Evolutionary conservation across 176 grass and related monocot genomes (phyloP).

Genomic region (barley (Hordeum vulgare)): DNA sequence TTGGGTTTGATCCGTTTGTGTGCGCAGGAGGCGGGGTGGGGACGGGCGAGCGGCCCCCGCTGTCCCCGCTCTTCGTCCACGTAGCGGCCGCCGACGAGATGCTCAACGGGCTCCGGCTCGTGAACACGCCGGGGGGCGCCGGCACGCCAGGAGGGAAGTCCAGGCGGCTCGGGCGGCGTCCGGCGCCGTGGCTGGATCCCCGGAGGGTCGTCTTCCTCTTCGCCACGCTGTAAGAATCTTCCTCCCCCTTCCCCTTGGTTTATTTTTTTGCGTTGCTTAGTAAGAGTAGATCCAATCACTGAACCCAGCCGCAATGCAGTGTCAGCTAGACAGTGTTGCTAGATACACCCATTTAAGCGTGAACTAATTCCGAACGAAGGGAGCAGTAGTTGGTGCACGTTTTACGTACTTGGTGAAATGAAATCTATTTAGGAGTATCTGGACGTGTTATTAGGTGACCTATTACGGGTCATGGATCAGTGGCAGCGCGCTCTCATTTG

Average conservation of each 20-base stretch:
- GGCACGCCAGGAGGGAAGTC: conserved; percentile 48
- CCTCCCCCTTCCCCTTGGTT: neutral
- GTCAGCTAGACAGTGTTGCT: neutral
- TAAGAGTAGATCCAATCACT: neutral
- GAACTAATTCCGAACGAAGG: too few species aligned
- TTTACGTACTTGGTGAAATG: neutral
- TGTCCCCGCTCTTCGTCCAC: conserved; percentile 42
- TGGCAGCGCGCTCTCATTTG: neutral
- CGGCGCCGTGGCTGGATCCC: conserved; percentile 74
- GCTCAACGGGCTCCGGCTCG: conserved; percentile 25
- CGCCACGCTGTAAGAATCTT: conserved; percentile 70
- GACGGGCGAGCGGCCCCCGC: conserved; percentile 21
- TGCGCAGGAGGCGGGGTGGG: conserved; percentile 13
- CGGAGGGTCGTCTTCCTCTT: conserved; percentile 77
- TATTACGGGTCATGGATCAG: neutral
- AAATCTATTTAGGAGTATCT: neutral
- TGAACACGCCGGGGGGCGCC: conserved; percentile 39
- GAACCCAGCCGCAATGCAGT: neutral
- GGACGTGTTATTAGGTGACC: neutral
- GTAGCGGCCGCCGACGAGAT: conserved; percentile 44
- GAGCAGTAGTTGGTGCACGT: too few species aligned
- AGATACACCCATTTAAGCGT: too few species aligned
- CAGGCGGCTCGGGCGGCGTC: conserved; percentile 43
- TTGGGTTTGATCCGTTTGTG: neutral
- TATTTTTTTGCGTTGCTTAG: neutral